phyloP scores from a whole-genome alignment of 2,329 filamentous ascomycete species.

The Hypoxylon sp. region DNA sequence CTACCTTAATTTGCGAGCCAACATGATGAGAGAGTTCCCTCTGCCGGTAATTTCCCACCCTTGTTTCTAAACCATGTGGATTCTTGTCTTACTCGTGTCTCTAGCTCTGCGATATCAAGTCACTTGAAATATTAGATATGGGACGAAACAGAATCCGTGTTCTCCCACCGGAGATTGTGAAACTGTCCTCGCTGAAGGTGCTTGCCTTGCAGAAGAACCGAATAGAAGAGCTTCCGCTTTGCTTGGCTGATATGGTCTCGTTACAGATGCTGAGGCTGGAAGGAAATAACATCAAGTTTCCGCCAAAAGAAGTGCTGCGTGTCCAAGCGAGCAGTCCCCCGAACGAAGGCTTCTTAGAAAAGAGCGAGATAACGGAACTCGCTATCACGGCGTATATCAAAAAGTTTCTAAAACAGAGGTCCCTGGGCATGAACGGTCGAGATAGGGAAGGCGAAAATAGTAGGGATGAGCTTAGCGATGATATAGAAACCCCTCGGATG shows the following conservation, averaged over 20 bases:
- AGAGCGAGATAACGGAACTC: constrained; percentile 71
- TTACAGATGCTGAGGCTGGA: constrained; percentile 89
- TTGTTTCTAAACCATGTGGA: constrained; percentile 14
- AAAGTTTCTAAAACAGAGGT: constrained; percentile 64
- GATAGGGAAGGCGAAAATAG: constrained; percentile 62
- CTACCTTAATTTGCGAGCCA: constrained; percentile 83
- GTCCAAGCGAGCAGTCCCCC: constrained; percentile 63
- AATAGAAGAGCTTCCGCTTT: constrained; percentile 83
- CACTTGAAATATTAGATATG: constrained; percentile 91
- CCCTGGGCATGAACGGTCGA: constrained; percentile 56
- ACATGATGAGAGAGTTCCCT: constrained; percentile 72
- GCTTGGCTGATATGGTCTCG: constrained; percentile 88
- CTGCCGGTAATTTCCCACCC: constrained; percentile 56
- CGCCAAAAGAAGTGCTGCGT: constrained; percentile 74
- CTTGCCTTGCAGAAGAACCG: constrained; percentile 87
- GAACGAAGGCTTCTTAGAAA: constrained; percentile 64
- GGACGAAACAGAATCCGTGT: constrained; percentile 84
- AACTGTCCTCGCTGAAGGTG: constrained; percentile 85
- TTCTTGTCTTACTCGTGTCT: constrained; percentile 36
- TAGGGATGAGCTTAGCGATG: constrained; percentile 73
- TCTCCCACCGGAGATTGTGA: constrained; percentile 81
- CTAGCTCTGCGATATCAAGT: constrained; percentile 86
- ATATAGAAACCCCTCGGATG: constrained; percentile 80
- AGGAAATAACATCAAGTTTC: constrained; percentile 85
- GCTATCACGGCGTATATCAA: constrained; percentile 69